Base-by-base conservation (phyloP, 2,329 filamentous ascomycete species). In the Penicillium sp. region DNA sequence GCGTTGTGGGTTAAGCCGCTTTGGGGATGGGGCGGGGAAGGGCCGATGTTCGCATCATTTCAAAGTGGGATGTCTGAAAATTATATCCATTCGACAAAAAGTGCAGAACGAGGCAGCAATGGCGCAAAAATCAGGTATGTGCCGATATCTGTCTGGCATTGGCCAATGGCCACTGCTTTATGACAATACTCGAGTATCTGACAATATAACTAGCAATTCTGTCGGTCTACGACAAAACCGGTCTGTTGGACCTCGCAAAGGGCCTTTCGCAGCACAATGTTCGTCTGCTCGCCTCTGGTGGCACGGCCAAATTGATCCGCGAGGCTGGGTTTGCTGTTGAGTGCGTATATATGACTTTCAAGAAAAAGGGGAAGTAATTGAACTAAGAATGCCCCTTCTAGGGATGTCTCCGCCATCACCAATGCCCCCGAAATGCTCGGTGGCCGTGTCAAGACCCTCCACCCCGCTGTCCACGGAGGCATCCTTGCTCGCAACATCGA, bases 201-300 rank as follows among this genome's bases (percentile, higher is more conserved):
- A n/a, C 18, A 24, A 9, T 18, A 24, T 21, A 38, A 43, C 11
- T n/a, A 81, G 94, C 94, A 64, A 97, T 99, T 71, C 83, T 99
- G 73, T 97, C 93, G 64, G 94, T 97, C 80, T 97, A 94, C 74
- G 91, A 99, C 83, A 99, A 99, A 86, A 97, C 93, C 56, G 94
- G 92, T 60, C 84, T 96, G 64, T 79, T 97, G 64, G 92, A 97
- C 77, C 82, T 97, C 66, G 91, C 91, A 68, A 96, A 96, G 77
- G 91, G 91, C 66, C 84, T 97, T 51, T 83, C 89, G 70, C 84
- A 93, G 81, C 85, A 95, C 71, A 88, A 94, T 85, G 89, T 96
- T 65, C 89, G 91, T 65, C 87, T 99, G 63, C 83, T 99, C 58
- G 94, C 94, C 55, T 97, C 93, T 57, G 94, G 94, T 59, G 94